phyloP scores from a whole-genome alignment of 352 stramenopile genomes.

The Pythium utonaiense region DNA sequence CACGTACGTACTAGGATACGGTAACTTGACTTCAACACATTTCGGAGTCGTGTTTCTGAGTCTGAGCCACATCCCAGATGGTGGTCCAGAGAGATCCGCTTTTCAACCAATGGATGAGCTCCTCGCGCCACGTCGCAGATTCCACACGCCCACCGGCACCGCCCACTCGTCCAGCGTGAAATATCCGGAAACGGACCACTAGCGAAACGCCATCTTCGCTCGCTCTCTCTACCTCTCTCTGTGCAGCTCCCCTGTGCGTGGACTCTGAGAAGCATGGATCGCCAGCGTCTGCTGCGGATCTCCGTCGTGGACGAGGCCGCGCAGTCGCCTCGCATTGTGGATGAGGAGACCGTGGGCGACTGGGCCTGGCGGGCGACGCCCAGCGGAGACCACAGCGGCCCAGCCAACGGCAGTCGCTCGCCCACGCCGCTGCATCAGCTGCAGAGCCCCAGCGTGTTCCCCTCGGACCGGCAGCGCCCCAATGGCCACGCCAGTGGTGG shows the following conservation, averaged over 20 bases:
- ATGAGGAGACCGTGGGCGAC: slow-evolving; percentile 19
- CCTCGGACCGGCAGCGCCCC: background rate
- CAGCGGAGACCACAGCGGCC: background rate
- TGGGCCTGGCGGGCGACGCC: slow-evolving; percentile 1
- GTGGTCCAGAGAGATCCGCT: background rate
- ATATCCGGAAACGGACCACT: background rate
- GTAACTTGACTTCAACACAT: background rate
- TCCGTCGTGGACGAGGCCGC: slow-evolving; percentile 24
- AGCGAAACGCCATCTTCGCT: background rate
- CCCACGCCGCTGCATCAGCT: slow-evolving; percentile 11
- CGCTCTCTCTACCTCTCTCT: too few species aligned
- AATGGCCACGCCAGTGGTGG: too few species aligned
- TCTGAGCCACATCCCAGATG: background rate
- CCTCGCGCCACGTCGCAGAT: background rate
- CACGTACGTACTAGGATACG: background rate
- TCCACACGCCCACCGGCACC: background rate
- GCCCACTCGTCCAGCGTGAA: background rate
- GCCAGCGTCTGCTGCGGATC: slow-evolving; percentile 19
- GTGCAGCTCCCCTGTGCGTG: too few species aligned
- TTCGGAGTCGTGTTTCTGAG: background rate
- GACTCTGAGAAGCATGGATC: slow-evolving; percentile 11
- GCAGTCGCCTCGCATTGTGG: slow-evolving; percentile 19
- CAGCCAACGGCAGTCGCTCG: slow-evolving; percentile 7
- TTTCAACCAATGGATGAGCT: background rate
- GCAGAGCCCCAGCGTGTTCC: slow-evolving; percentile 9